phyloP scores from a whole-genome alignment of 1,139 yeast genomes.

The Candida sojae region DNA sequence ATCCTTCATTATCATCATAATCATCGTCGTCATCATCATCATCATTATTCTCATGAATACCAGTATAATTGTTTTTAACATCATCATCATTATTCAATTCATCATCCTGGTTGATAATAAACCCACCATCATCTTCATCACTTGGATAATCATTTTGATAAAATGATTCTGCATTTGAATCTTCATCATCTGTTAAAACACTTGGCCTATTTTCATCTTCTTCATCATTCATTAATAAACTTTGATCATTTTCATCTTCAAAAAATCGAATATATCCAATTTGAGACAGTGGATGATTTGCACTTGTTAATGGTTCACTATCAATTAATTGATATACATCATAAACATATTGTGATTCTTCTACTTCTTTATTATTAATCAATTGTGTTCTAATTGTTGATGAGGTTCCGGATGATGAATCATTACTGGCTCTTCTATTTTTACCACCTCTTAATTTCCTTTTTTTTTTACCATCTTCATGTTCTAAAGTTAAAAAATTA shows the following conservation, averaged over 20 bases:
- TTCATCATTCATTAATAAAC: slow-evolving; percentile 36
- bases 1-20: slow-evolving; percentile 20
- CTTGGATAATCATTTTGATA: slow-evolving; percentile 95
- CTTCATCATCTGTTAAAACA: slow-evolving; percentile 41
- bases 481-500: slow-evolving; percentile 40
- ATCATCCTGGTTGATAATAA: slow-evolving; percentile 10
- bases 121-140: slow-evolving; percentile 68
- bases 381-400: slow-evolving; percentile 1
- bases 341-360: slow-evolving; percentile 62
- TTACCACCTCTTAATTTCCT: slow-evolving; percentile 9
- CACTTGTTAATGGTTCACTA: slow-evolving; percentile 47
- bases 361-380: slow-evolving; percentile 3
- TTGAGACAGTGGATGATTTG: slow-evolving; percentile 51
- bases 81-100: slow-evolving; percentile 17
- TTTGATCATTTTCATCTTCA: slow-evolving; percentile 60
- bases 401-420: slow-evolving; percentile 11
- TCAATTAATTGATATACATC: slow-evolving; percentile 65
- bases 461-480: slow-evolving; percentile 3
- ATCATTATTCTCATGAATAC: too few species aligned
- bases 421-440: slow-evolving; percentile 14
- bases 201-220: slow-evolving; percentile 41
- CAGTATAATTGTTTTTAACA: slow-evolving; percentile 6
- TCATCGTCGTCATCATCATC: slow-evolving; percentile 15
- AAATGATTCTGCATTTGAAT: slow-evolving; percentile 75
- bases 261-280: slow-evolving; percentile 70